phyloP scores from a whole-genome alignment of 2,329 filamentous ascomycete species.

The Monosporascus sp. region DNA sequence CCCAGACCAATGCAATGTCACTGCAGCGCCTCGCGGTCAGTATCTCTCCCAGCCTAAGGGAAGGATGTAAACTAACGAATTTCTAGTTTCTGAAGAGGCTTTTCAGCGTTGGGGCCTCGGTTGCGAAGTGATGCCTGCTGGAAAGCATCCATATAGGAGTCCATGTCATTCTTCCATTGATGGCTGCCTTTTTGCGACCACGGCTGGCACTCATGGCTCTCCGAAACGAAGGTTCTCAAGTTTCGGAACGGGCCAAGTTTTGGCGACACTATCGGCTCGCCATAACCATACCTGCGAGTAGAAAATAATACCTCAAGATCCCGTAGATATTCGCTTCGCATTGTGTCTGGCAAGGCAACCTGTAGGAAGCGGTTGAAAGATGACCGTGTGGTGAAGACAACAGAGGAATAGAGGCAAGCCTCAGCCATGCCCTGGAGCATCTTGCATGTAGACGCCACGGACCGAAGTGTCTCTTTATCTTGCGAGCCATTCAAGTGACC shows the following conservation, averaged over 20 bases:
- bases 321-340: conserved; percentile 5
- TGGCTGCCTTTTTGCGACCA: conserved; percentile 1
- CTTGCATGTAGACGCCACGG: conserved; percentile 4
- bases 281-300: conserved; percentile 1
- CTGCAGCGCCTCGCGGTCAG: neutral
- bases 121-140: conserved; percentile 8
- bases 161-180: conserved; percentile 3
- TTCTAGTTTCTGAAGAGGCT: conserved; percentile 7
- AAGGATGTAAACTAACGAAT: conserved; percentile 3
- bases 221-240: conserved; percentile 7
- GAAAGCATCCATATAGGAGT: conserved; percentile 5
- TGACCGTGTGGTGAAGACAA: conserved; percentile 5
- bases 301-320: conserved; percentile 7
- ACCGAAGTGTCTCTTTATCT: conserved; percentile 4
- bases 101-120: neutral
- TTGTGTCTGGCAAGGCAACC: neutral
- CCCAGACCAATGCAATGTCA: conserved; percentile 9
- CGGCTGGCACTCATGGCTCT: conserved; percentile 10
- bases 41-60: neutral
- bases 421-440: conserved; percentile 6
- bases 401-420: conserved; percentile 8
- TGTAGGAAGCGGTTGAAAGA: conserved; percentile 3
- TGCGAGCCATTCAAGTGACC: conserved; percentile 4
- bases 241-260: conserved; percentile 7
- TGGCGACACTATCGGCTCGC: neutral